Base-by-base conservation (phyloP, 805 yeast species). In the Yamadazyma phyllophila region DNA sequence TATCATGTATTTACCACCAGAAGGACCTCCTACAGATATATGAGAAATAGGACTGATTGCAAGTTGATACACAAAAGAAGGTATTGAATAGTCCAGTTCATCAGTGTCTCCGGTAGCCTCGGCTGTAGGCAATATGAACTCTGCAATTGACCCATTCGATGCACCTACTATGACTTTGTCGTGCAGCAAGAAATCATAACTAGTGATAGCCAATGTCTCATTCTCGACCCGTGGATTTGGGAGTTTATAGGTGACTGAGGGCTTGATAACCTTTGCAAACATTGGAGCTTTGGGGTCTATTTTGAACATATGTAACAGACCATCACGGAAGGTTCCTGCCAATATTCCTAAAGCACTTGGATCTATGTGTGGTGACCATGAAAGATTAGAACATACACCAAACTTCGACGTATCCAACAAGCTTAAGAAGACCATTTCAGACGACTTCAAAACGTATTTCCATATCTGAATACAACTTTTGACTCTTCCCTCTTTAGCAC, bases 291-390 rank as follows among this genome's bases (percentile, higher is more conserved):
- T 55, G 4, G 2, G 16, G 15, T 58, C 59, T 0, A 81, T 54
- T 39, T 70, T 69, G 13, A 82, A 57, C 4, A 82, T 54, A 45
- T 79, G 80, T 4, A 81, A 59, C 4, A 66, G 59, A 0, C 91
- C 91, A 58, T 81, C 85, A 34, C 78, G 77, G 49, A 80, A 78
- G 0, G 70, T 67, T 9, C 79, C 81, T 4, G 73, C 74, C n/a
- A 83, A 52, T 0, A 75, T 65, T 2, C 81, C 81, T 12, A 74
- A 37, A 7, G 40, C 31, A 2, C 44, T 52, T 49, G 54, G 52
- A 40, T 58, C 69, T 44, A 62, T 61, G 41, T 62, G 45, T 1
- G 77, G 70, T 14, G 63, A 52, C 77, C 74, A 71, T n/a, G 60
- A 55, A 29, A 78, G 50, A 40, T 67, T 63, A 37, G 68, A 54